These are phyloP conservation scores for Coprinopsis strossmayeri DNA, from an alignment of 768 basidiomycete species.

Conservation along the genomic window DNA sequence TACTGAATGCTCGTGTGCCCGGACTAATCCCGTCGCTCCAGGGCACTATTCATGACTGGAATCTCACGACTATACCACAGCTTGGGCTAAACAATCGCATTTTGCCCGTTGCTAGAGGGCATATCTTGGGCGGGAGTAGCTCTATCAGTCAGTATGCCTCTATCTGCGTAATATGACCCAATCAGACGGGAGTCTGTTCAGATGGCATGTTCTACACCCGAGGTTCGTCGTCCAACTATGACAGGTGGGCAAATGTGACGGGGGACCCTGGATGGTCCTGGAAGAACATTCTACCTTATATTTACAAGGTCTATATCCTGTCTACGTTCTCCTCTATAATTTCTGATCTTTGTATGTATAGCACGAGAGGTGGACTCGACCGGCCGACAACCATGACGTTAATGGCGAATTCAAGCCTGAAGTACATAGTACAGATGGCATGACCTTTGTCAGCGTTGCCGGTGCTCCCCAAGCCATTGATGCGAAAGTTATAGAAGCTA, in stretches of 20 bases:
- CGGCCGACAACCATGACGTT: constrained; percentile 25
- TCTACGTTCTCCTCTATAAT: neutral
- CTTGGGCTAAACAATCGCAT: constrained; percentile 19
- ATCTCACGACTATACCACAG: constrained; percentile 26
- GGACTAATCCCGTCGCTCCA: constrained; percentile 13
- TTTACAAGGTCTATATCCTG: constrained; percentile 6
- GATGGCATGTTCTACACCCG: constrained; percentile 13
- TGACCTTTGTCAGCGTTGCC: constrained; percentile 21
- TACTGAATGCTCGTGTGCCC: constrained; percentile 16
- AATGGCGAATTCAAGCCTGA: constrained; percentile 26
- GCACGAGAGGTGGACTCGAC: constrained; percentile 21
- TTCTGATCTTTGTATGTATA: constrained; percentile 9
- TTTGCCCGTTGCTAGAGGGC: constrained; percentile 21
- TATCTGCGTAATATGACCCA: neutral
- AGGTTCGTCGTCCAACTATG: constrained; percentile 11
- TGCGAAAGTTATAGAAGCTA: constrained; percentile 25
- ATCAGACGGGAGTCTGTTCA: neutral
- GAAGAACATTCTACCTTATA: constrained; percentile 9
- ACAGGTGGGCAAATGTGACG: constrained; percentile 9
- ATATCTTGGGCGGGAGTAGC: constrained; percentile 25
- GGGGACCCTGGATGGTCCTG: constrained; percentile 8
- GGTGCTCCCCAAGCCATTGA: constrained; percentile 23
- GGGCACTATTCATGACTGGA: constrained; percentile 24
- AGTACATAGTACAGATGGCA: constrained; percentile 23
- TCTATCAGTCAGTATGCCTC: constrained; percentile 21